phyloP scores from a whole-genome alignment of 1,284 basidiomycete genomes.

The Microbotryum saponariae region DNA sequence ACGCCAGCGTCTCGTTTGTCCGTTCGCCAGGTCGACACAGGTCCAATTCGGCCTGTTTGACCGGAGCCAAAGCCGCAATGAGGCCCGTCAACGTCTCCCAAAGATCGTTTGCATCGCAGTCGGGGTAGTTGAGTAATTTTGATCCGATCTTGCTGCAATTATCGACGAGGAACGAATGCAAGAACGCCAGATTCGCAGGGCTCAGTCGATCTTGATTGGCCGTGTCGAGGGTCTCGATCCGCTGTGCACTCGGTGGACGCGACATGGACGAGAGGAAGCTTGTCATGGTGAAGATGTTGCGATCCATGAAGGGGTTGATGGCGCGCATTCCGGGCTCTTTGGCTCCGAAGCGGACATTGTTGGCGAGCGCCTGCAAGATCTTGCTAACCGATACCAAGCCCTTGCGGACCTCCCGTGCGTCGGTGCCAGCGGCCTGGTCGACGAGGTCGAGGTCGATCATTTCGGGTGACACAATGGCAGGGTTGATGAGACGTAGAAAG shows the following conservation, averaged over 20 bases:
- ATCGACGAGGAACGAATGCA: slow-evolving; percentile 73
- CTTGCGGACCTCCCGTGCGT: slow-evolving; percentile 53
- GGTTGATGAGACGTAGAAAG: slow-evolving; percentile 63
- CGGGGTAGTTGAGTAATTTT: slow-evolving; percentile 42
- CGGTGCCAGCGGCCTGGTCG: slow-evolving; percentile 46
- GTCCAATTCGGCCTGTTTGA: neutral
- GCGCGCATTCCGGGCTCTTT: slow-evolving; percentile 71
- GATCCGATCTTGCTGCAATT: slow-evolving; percentile 77
- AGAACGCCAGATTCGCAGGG: slow-evolving; percentile 47
- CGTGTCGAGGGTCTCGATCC: slow-evolving; percentile 60
- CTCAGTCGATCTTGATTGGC: slow-evolving; percentile 51
- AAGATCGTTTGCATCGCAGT: slow-evolving; percentile 54
- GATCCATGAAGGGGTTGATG: slow-evolving; percentile 62
- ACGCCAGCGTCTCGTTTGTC: slow-evolving; percentile 47
- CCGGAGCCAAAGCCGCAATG: slow-evolving; percentile 3
- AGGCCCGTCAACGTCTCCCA: slow-evolving; percentile 25
- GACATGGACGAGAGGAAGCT: slow-evolving; percentile 56
- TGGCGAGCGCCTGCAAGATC: slow-evolving; percentile 83
- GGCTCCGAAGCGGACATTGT: slow-evolving; percentile 84
- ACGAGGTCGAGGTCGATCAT: slow-evolving; percentile 72
- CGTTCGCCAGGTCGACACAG: neutral
- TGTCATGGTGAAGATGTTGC: slow-evolving; percentile 52
- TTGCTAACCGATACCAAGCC: slow-evolving; percentile 80
- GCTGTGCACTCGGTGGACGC: neutral
- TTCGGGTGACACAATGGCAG: slow-evolving; percentile 78